Base-by-base conservation (phyloP, 1,139 yeast genomes). In the Candida sp. region DNA sequence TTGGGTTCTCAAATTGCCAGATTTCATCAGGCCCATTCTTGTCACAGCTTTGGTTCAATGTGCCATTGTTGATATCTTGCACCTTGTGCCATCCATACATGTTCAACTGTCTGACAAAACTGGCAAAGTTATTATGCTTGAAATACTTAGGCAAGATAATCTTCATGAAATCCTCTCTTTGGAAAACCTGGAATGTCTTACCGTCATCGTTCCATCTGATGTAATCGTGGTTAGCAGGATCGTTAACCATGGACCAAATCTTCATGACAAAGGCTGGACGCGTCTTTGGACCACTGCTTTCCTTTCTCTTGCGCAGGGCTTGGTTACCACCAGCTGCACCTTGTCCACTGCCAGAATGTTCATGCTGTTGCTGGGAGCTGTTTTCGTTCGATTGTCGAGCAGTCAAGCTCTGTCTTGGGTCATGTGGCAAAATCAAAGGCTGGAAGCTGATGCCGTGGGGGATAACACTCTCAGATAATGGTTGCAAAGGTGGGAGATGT, bases 41-140 rank as follows among this genome's bases (percentile, higher is more conserved):
- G 58, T 86, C 92, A 47, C 81, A 86, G 33, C 71, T 72, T 28
- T 42, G 48, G 51, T 77, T 75, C 70, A 88, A 70, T 2, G 90
- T 81, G 1, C 94, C 94, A 28, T 83, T 78, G 46, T 72, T 85
- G 48, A 86, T 83, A 68, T 88, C 96, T 67, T 85, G 96, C 6
- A 94, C 94, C 70, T 94, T 94, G 71, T 94, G 98, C 92, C 97
- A 94, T 37, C 98, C 99, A 65, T 94, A 94, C 96, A 94, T 94
- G 70, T 94, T 94, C 63, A 94, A 78, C 66, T 94, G 99, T 54
- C 98, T 83, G 7, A 93, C 98, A 74, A 94, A 94, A 59, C 94
- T 85, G 39, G 98, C 96, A 71, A 91, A 93, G 71, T 94, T 94
- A 52, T 92, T 85, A 70, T 94, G 98, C 63, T 93, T 93, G 74